A percentile compares a stretch with the other conserved stretches of the same genome.
phyloP scores from a whole-genome alignment of 2,329 filamentous ascomycete species.

The Talaromyces sp. region DNA sequence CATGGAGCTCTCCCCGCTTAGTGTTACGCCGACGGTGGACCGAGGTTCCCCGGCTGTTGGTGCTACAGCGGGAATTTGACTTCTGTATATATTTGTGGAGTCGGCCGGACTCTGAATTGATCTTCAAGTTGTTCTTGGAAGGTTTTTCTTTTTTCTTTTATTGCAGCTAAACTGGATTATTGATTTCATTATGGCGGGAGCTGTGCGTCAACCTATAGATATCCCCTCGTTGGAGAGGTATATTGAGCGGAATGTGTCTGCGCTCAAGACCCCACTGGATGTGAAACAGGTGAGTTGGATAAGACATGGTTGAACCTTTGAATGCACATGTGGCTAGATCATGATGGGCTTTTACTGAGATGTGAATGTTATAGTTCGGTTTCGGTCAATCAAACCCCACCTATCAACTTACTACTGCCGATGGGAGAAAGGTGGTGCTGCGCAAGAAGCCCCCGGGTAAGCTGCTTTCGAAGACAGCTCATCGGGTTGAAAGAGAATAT shows the following conservation, averaged over 20 bases:
- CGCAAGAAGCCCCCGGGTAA: constrained; percentile 98
- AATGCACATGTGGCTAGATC: constrained; percentile 1
- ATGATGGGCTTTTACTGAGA: not conserved
- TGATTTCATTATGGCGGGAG: constrained; percentile 69
- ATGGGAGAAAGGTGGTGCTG: constrained; percentile 76
- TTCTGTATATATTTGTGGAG: constrained; percentile 14
- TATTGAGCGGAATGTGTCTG: constrained; percentile 74
- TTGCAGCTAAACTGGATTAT: not conserved
- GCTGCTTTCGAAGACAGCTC: constrained; percentile 88
- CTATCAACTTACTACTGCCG: constrained; percentile 79
- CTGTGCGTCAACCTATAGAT: constrained; percentile 88
- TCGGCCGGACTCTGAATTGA: not conserved
- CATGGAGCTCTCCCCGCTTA: constrained; percentile 5
- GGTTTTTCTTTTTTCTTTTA: not conserved
- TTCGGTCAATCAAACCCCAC: constrained; percentile 98
- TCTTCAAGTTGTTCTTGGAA: not conserved
- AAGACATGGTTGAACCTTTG: not conserved
- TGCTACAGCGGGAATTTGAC: not conserved
- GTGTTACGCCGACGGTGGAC: constrained; percentile 6
- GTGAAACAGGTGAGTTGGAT: constrained; percentile 74
- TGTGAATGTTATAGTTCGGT: constrained; percentile 70
- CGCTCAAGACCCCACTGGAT: constrained; percentile 79
- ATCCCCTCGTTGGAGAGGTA: constrained; percentile 77
- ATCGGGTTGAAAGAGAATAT: constrained; percentile 96
- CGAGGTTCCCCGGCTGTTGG: constrained; percentile 26